phyloP scores from a whole-genome alignment of 176 grass and related monocot genomes.

The Avena sativa region DNA sequence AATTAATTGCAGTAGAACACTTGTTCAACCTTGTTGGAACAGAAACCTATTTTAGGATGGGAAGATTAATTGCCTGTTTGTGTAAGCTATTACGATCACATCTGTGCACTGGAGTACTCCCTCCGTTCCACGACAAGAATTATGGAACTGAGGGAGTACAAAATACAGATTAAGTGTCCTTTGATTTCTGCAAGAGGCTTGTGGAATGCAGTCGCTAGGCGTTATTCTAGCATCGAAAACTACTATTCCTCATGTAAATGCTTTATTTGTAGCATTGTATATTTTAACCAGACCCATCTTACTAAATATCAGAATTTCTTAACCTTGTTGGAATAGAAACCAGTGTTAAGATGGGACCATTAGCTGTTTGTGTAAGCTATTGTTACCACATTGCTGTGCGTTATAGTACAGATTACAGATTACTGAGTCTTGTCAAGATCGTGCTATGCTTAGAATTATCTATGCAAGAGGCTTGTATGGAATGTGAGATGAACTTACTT shows the following conservation, averaged over 20 bases:
- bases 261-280: background rate
- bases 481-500: background rate
- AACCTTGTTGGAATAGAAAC: background rate
- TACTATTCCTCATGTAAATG: background rate
- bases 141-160: background rate
- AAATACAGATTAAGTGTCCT: background rate
- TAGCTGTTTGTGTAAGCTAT: background rate
- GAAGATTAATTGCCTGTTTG: background rate
- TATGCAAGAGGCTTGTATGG: constrained; percentile 1
- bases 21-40: constrained; percentile 21
- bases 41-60: background rate
- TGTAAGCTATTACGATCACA: background rate
- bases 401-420: background rate
- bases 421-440: background rate
- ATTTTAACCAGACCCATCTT: background rate
- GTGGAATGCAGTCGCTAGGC: background rate
- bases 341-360: background rate
- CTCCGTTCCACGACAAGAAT: too few species aligned
- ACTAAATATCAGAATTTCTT: background rate
- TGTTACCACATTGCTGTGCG: background rate
- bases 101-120: background rate
- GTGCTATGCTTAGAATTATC: background rate
- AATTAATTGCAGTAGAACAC: background rate
- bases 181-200: background rate
- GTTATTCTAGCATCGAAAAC: background rate